Evolutionary conservation across 257 asterid genomes (phyloP), one percentile per base, ranked within the genome.

Genomic region (Solanum bulbocastanum): DNA sequence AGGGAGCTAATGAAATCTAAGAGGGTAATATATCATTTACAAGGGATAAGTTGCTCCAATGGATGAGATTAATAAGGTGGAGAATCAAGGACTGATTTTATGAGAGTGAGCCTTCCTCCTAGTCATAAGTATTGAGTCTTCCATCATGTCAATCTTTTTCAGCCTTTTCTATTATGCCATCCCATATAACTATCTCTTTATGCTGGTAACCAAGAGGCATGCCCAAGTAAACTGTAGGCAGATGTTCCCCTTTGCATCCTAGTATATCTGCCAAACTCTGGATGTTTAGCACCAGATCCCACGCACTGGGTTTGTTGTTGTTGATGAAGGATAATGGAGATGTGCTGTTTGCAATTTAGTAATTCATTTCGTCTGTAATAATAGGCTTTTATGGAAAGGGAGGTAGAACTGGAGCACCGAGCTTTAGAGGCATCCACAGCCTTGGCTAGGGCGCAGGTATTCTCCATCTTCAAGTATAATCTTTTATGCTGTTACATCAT

Each of bases 331-430:
- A 74, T 74, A 76, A 76, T 76, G 84, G 36, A n/a, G 44, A 82
- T 49, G 5, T 49, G 69, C 22, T 82, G 86, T 32, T 74, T 32
- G 71, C 85, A 10, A 82, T 82, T 82, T 82, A 18, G 33, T 82
- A 49, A 25, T 46, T 72, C 71, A 23, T 86, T 49, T 65, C 8
- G 86, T 91, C 86, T 90, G 60, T 60, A 89, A 81, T 36, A 86
- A 88, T 88, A 97, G 99, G 96, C 99, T 83, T 94, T 96, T 90
- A 95, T 98, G 95, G 99, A 95, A 92, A 95, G 99, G 93, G 99
- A 96, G 92, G 99, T 95, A 60, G 99, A 97, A 88, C 88, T 97
- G 93, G 99, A 96, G 92, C 99, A 95, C 78, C 94, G 98, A 88
- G 97, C 99, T 86, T 88, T 97, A 82, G 99, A 97, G 91, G 98